Evolutionary conservation across 2,329 filamentous ascomycete genomes (phyloP), one percentile per base, ranked within the genome.

Genomic region (Epichloe sibirici): DNA sequence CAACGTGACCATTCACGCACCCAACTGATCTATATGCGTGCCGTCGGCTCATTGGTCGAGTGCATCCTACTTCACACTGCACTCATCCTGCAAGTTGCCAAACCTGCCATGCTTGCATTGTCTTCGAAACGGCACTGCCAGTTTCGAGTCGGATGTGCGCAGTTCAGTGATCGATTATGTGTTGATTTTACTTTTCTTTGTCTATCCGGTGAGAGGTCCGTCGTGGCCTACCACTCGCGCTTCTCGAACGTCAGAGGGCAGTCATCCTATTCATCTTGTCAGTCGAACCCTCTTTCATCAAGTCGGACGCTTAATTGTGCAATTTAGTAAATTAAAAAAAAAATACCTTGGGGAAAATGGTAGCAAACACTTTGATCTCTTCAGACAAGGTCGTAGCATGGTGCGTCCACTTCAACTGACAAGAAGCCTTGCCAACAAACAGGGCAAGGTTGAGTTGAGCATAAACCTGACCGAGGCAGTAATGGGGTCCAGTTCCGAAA

Each of bases 341-440:
- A 73, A 83, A 69, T 72, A 94, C 90, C 86, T 86, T 86, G 53
- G 93, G 93, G 78, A 98, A 98, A 61, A 98, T 95, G 31, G 90
- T 96, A 42, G 93, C 93, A 72, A 97, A 98, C 59, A 97, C 91
- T 75, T 95, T 91, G 71, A 98, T 97, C 70, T 95, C 85, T 73
- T 98, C 93, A 0, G 88, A 95, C 54, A 76, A 65, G 0, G 86
- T 82, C 11, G 93, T 97, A 17, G 89, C 72, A 66, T 89, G 82
- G 69, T 98, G 93, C 67, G 83, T 79, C 91, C 91, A 97, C 69
- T 97, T 83, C 59, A 97, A 76, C 65, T 83, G 76, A 68, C 95
- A 77, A 58, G 88, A 86, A 8, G 90, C 90, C 78, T 93, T 95
- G 65, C 90, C 90, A 63, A 95, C 79, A 78, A 95, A 86, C 46